Evolutionary conservation across 2,329 filamentous ascomycete species (phyloP).

Genomic region (Sclerotiophoma versabilis): DNA sequence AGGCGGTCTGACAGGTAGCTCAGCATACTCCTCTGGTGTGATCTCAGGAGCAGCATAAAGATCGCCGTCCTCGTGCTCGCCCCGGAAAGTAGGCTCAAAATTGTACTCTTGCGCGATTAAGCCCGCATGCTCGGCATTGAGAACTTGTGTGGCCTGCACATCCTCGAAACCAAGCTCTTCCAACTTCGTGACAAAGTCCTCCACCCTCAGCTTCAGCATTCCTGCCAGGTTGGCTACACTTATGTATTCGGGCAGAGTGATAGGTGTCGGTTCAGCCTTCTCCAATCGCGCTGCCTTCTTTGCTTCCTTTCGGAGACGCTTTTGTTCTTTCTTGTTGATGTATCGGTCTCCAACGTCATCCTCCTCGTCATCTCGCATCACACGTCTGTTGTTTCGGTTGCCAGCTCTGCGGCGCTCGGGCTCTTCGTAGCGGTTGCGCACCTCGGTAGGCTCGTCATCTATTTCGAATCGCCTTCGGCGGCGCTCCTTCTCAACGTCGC

Average conservation of each 20-base stretch:
- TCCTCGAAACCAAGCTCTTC: constrained; percentile 92
- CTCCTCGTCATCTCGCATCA: constrained; percentile 35
- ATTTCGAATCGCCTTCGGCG: constrained; percentile 37
- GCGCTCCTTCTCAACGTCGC: constrained; percentile 30
- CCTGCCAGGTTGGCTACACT: constrained; percentile 82
- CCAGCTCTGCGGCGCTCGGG: constrained; percentile 35
- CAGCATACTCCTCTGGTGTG: constrained; percentile 66
- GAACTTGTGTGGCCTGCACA: constrained; percentile 79
- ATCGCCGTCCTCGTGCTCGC: constrained; percentile 69
- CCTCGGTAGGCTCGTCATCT: constrained; percentile 27
- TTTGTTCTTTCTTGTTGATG: constrained; percentile 38
- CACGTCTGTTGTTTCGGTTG: constrained; percentile 23
- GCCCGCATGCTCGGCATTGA: constrained; percentile 89
- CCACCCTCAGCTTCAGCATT: constrained; percentile 73
- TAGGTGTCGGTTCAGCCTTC: constrained; percentile 50
- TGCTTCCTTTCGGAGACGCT: constrained; percentile 42
- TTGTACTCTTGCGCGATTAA: constrained; percentile 93
- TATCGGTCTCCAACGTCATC: constrained; percentile 35
- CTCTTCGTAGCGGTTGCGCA: constrained; percentile 41
- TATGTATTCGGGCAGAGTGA: constrained; percentile 89
- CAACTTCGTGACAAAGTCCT: constrained; percentile 77
- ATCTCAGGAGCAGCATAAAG: constrained; percentile 66
- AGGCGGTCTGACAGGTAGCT: constrained; percentile 78
- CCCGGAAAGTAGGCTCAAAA: constrained; percentile 81
- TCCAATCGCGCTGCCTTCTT: constrained; percentile 44